Conservation (phyloP, 2,329 filamentous ascomycete species). For the Tolypocladium tropicale region DNA sequence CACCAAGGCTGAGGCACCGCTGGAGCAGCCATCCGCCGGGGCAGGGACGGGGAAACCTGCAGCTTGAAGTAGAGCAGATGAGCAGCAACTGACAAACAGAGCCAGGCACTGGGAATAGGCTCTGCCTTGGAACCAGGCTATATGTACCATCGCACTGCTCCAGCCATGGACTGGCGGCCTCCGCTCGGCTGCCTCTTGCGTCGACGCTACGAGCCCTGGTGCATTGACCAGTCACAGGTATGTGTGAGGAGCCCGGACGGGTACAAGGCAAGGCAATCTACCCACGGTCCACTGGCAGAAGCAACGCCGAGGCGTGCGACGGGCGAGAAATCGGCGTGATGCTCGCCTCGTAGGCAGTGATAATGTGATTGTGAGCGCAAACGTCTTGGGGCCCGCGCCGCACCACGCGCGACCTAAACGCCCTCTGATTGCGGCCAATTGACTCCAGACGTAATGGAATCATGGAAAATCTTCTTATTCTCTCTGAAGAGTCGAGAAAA, state of each 20-base stretch:
- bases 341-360: slow-evolving; percentile 4
- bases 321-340: not conserved
- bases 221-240: not conserved
- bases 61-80: not conserved
- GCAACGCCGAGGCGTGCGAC: slow-evolving; percentile 5
- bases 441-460: not conserved
- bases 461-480: not conserved
- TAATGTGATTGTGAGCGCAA: slow-evolving; percentile 2
- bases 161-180: not conserved
- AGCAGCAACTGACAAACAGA: not conserved
- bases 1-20: not conserved
- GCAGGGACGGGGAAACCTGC: not conserved
- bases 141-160: not conserved
- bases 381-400: not conserved
- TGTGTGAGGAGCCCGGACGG: slow-evolving; percentile 1
- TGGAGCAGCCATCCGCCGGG: not conserved
- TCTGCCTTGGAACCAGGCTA: not conserved
- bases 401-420: not conserved
- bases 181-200: not conserved
- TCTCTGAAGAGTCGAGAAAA: not conserved
- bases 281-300: not conserved
- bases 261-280: not conserved
- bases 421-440: slow-evolving; percentile 1
- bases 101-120: not conserved
- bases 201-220: not conserved